Evolutionary conservation across 2,329 filamentous ascomycete genomes (phyloP), one percentile per base, ranked within the genome.

Genomic region (Aspergillus sp.): DNA sequence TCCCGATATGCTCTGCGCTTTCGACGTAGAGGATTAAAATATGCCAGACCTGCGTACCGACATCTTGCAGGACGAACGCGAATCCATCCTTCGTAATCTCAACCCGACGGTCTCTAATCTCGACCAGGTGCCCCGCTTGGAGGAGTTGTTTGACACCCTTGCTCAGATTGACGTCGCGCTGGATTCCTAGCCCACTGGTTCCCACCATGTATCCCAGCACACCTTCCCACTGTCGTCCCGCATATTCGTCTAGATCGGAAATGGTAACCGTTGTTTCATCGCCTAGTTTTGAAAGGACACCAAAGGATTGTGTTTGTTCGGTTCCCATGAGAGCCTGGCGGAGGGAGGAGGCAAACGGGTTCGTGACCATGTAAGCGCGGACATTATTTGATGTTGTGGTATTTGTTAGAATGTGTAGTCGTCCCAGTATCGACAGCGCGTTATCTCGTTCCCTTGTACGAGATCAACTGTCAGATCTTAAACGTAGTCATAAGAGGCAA

Each of bases 21-120:
- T 94, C 88, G 44, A 98, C 83, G 77, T 95, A 98, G 27, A 96
- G 83, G 25, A 98, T 85, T 32, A 98, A 77, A 42, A 98, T 76
- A 22, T 90, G 93, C 93, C 93, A 98, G 32, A 98, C 90, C 68
- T 98, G 93, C 0, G 91, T 90, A 66, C 96, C 97, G 50, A 91
- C 85, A 63, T 96, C 91, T 61, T 97, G 91, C 7, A 98, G 76
- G 48, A 98, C 76, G 62, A 98, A 98, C 0, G 88, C 90, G 65
- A 98, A 98, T 6, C 93, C 93, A 2, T 88, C 83, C 63, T 95
- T 85, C 0, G 93, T 98, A 60, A 98, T 98, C 46, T 81, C 82
- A 7, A 89, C 77, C 47, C 70, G 67, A 20, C 71, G 70, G 41
- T 74, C 71, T 32, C 69, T 68, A 6, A 74, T 70, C 62, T 89